phyloP scores from a whole-genome alignment of 352 stramenopile genomes.

The Phytopythium sindhum region DNA sequence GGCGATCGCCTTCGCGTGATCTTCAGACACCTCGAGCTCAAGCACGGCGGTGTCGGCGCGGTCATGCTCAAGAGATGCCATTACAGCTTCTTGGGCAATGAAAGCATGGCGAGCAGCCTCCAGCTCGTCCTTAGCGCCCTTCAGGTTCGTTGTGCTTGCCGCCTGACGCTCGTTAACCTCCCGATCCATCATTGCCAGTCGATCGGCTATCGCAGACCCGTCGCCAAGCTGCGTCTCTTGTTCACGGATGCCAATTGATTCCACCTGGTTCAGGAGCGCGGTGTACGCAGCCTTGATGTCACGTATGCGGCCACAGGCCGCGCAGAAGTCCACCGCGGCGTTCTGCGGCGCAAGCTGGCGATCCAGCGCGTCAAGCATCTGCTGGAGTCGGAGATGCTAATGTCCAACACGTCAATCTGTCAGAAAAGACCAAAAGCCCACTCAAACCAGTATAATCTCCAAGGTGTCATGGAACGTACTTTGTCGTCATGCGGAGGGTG shows the following conservation, averaged over 20 bases:
- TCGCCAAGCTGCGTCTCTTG: background rate
- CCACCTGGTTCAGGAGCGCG: background rate
- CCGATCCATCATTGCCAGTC: too few relatives aligned
- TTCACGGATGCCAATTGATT: background rate
- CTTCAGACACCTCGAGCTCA: background rate
- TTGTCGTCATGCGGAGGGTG: background rate
- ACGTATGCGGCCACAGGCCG: background rate
- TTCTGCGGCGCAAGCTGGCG: background rate
- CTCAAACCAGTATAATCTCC: background rate
- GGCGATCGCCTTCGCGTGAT: background rate
- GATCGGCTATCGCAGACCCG: too few relatives aligned
- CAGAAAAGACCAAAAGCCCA: background rate
- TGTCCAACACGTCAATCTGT: background rate
- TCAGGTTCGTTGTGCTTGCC: background rate
- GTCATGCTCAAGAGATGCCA: background rate
- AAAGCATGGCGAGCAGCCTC: background rate
- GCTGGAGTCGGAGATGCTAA: background rate
- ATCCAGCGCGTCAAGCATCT: background rate
- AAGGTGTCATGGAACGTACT: background rate
- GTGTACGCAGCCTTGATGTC: background rate
- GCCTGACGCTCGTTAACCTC: background rate
- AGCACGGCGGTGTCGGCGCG: background rate
- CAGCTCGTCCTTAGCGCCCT: background rate
- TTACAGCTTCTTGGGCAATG: too few relatives aligned
- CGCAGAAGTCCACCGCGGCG: background rate